Base-by-base conservation (phyloP, 331 rosid species). In the Rosa hybrid region DNA sequence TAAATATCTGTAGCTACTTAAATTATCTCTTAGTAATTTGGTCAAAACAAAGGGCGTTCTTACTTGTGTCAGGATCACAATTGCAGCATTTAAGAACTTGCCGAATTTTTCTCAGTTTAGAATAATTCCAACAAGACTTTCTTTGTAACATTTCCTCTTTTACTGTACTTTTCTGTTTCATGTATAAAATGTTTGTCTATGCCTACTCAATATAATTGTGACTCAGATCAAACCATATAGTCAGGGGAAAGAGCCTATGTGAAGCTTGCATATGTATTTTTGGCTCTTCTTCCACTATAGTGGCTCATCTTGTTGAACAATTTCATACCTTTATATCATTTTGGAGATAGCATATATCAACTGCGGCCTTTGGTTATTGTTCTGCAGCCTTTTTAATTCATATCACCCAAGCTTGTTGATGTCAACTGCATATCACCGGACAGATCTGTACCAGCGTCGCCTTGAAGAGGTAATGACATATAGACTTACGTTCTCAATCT, bases 381-480 rank as follows among this genome's bases (percentile, higher is more conserved):
- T 83, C 83, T 85, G 90, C 94, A 91, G 96, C 69, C 94, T 95
- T 81, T 95, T 95, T 89, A 86, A 78, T 57, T 95, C 98, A 27
- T 93, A 89, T 59, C 76, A 95, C 90, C 99, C 98, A 67, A 87
- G 77, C 86, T 63, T 83, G 88, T 86, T 95, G 93, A 92, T 95
- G 98, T 92, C 96, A 83, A 95, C 91, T 34, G 96, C 98, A 39
- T 86, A 92, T 74, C 84, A 92, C 72, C 87, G 94, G 86, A 91
- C 89, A 81, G 94, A 95, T 87, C 89, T 91, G 34, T 90, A 95
- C 90, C 90, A 88, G 80, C 86, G 83, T 30, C 85, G 27, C 51
- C 86, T 93, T 71, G 97, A 95, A 81, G 92, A 93, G 98, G 96
- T 93, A 86, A 69, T 12, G 16, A 72, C 69, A 42, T 72, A 49